Percentiles rank a stretch among this genome's conserved stretches.
phyloP scores from a whole-genome alignment of 495 filamentous ascomycete species.

The Neohortaea acidophila region DNA sequence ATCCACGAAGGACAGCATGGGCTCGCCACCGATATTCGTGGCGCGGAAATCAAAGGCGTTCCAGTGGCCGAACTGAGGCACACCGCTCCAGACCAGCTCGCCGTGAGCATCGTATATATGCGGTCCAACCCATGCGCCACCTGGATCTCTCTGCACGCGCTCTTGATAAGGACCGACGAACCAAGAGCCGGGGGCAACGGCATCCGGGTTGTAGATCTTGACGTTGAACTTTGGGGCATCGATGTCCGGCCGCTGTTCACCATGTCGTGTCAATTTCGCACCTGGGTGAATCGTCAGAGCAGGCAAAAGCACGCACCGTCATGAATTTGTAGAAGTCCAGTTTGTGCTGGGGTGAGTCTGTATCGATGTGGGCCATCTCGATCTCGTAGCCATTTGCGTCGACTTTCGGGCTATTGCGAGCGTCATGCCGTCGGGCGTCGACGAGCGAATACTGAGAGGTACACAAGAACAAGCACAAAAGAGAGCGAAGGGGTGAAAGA shows the following conservation, averaged over 20 bases:
- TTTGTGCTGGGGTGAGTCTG: not conserved
- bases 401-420: no score
- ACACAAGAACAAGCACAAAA: no score
- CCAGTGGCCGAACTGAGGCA: not conserved
- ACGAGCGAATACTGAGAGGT: no score
- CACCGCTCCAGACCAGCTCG: conserved; percentile 2
- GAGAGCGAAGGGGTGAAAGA: no score
- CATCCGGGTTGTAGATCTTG: not conserved
- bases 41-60: conserved; percentile 2
- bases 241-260: not conserved
- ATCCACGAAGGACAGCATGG: not conserved
- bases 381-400: conserved; percentile 1
- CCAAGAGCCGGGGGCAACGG: conserved; percentile 1
- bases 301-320: not conserved
- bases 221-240: not conserved
- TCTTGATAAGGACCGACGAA: conserved; percentile 3
- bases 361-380: not conserved
- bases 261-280: not conserved
- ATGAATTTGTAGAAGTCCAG: conserved; percentile 2
- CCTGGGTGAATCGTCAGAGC: not conserved
- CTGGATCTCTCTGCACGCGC: not conserved
- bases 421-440: no score
- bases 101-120: conserved; percentile 4
- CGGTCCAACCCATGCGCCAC: not conserved
- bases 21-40: not conserved